A percentile compares a stretch with the other conserved stretches of the same genome.
phyloP scores from a whole-genome alignment of 139 green algal genomes.

The Coelastrella sp. region DNA sequence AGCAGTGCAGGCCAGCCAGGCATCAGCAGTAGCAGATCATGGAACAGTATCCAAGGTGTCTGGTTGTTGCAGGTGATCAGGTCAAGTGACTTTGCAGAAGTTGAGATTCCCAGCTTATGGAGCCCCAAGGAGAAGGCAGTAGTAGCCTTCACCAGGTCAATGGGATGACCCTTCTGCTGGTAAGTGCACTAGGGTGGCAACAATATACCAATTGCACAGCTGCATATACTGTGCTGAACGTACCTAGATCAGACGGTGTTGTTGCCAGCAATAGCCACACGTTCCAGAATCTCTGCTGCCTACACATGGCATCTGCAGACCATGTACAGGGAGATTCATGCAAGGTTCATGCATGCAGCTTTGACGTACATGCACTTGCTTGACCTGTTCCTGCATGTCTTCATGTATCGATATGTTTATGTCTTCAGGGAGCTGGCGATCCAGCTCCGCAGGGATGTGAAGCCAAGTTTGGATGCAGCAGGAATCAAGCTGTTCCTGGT shows the following conservation, averaged over 20 bases:
- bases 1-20: background rate
- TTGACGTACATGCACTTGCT: background rate
- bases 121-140: constrained; percentile 65
- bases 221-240: no score
- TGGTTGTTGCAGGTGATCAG: background rate
- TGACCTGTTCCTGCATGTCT: no score
- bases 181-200: constrained; percentile 36
- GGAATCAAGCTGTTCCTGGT: constrained; percentile 80
- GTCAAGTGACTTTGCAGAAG: constrained; percentile 54
- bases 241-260: no score
- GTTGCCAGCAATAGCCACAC: background rate
- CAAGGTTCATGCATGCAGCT: background rate
- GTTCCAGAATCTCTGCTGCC: background rate
- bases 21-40: background rate
- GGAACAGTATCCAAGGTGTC: background rate
- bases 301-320: no score
- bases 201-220: no score
- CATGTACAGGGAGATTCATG: no score
- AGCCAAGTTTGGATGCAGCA: constrained; percentile 73
- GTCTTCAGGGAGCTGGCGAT: constrained; percentile 75
- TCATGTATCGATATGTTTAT: background rate
- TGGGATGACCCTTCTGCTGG: constrained; percentile 89
- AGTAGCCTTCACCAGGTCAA: constrained; percentile 73
- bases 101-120: constrained; percentile 72
- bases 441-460: constrained; percentile 81